phyloP scores from a whole-genome alignment of 2,329 filamentous ascomycete genomes.

The Scleromitrula shiraiana region DNA sequence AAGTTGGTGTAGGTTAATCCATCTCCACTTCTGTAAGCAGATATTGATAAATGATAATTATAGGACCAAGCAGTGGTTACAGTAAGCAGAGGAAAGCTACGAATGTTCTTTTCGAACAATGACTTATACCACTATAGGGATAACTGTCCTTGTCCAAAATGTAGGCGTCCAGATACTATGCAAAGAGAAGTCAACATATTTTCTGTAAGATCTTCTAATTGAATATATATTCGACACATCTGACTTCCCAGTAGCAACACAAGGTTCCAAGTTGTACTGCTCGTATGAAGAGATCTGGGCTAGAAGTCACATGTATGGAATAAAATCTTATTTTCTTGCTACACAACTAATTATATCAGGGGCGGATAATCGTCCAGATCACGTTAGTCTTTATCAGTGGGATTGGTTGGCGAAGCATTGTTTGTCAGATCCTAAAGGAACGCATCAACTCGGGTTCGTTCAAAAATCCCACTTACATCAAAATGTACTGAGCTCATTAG shows the following conservation, averaged over 20 bases:
- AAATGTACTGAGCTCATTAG: too few species aligned
- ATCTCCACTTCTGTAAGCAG: too few species aligned
- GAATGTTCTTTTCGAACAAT: too few species aligned
- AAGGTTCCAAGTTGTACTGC: background rate
- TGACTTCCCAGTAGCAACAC: background rate
- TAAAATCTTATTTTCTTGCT: background rate
- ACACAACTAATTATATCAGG: slow-evolving; percentile 37
- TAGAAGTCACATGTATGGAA: slow-evolving; percentile 44
- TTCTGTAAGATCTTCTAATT: slow-evolving; percentile 23
- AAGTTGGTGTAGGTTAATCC: too few species aligned
- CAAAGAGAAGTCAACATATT: slow-evolving; percentile 65
- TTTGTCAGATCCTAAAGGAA: too few species aligned
- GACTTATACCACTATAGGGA: slow-evolving; percentile 38
- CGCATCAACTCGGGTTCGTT: too few species aligned
- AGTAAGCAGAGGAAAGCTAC: too few species aligned
- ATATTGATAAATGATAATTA: too few species aligned
- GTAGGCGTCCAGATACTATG: slow-evolving; percentile 61
- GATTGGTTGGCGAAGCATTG: slow-evolving; percentile 47
- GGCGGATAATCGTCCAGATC: slow-evolving; percentile 49
- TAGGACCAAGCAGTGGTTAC: slow-evolving; percentile 36
- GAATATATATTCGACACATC: background rate
- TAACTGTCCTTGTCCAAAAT: slow-evolving; percentile 61
- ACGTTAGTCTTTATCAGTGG: slow-evolving; percentile 60
- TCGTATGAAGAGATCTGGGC: slow-evolving; percentile 24
- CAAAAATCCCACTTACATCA: too few species aligned